These are phyloP conservation scores for Neocatenulostroma microsporum DNA, from an alignment of 2,329 filamentous ascomycete genomes.

Conservation along the genomic window DNA sequence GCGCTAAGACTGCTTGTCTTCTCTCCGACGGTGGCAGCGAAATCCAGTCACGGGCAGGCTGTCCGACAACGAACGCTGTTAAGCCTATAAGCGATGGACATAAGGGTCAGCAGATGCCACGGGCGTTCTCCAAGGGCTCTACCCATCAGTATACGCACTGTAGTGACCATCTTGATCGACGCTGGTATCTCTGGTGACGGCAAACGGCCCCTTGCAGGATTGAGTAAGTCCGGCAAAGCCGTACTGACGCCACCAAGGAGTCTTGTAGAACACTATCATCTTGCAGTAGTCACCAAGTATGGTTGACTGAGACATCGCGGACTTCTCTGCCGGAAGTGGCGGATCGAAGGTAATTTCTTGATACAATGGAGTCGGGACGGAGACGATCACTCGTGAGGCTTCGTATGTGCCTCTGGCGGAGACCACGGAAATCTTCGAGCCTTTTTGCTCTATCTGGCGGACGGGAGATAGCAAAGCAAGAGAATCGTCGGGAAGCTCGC, in stretches of 20 bases:
- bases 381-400: conserved; percentile 42
- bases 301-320: conserved; percentile 15
- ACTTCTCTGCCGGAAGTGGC: conserved; percentile 36
- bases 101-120: too few species aligned
- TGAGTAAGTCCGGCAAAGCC: conserved; percentile 42
- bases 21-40: conserved; percentile 23
- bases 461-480: conserved; percentile 19
- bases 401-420: conserved; percentile 25
- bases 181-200: conserved; percentile 41
- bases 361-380: conserved; percentile 42
- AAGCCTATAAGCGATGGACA: too few species aligned
- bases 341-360: conserved; percentile 44
- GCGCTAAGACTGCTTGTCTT: conserved; percentile 27
- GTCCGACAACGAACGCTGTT: conserved; percentile 38
- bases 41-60: conserved; percentile 32
- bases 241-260: conserved; percentile 41
- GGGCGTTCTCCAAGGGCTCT: too few species aligned
- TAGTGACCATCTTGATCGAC: conserved; percentile 19
- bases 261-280: conserved; percentile 40
- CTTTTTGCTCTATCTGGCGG: conserved; percentile 13
- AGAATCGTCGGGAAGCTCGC: conserved; percentile 23
- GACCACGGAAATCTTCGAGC: conserved; percentile 18
- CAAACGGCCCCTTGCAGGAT: conserved; percentile 38
- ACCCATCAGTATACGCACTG: too few species aligned
- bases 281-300: conserved; percentile 44